Evolutionary conservation across 805 yeast genomes (phyloP), one percentile per base, ranked within the genome.

Genomic region (Clavispora carvajalis): DNA sequence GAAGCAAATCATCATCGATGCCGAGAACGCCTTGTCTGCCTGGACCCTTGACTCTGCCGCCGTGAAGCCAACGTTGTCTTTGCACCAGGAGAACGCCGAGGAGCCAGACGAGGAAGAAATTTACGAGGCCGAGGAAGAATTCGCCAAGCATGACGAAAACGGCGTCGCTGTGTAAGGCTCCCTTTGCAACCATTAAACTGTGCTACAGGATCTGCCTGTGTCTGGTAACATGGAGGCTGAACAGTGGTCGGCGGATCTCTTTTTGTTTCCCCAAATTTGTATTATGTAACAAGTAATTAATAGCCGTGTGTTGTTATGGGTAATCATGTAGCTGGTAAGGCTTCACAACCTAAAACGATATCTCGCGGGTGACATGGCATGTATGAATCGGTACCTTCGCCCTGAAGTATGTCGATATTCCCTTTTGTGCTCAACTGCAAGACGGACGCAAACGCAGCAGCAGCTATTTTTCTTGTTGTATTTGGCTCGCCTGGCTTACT

Each of bases 11-110:
- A 89, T 93, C 60, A 85, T 89, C 63, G 98, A 91, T 67, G 93
- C 95, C 54, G 99, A 91, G 76, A 83, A 82, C 55, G 95, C 97
- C 48, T 78, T 91, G 59, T 95, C 95, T 48, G 78, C 88, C 47
- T 91, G 99, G 99, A 93, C 98, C 54, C 77, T 90, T 59, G 98
- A 93, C 69, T 78, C 82, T 60, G 96, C 98, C 54, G 90, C 81
- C 48, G 95, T 91, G 58, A 90, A 87, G 77, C 96, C 96, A 57
- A 77, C 96, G 49, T 78, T 89, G 59, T 85, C 95, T 13, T 79
- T 87, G 70, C 71, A 68, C 46, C 87, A 85, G 59, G 87, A 83
- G 54, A 75, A 82, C 43, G 61, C 48, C 30, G 54, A 51, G 31
- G 69, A 65, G 41, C 65, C 63, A 42, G 72, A 66, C 38, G 69